Base-by-base conservation (phyloP, 441 rosid species). In the California macrophylla region DNA sequence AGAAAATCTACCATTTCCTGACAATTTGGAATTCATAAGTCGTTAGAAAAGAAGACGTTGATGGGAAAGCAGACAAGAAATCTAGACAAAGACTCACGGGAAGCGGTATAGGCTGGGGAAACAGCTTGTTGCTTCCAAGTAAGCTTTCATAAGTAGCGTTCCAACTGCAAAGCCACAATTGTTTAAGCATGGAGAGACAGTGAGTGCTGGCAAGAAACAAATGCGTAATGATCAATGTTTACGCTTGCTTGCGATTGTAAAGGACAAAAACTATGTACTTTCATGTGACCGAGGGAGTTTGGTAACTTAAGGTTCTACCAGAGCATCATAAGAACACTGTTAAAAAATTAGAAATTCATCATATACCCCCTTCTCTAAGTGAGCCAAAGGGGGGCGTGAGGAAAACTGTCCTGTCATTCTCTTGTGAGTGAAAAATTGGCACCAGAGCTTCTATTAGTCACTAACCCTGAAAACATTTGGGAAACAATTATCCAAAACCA, bases 1-100 rank as follows among this genome's bases (percentile, higher is more conserved):
- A 88, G 91, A 82, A 90, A 92, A 82, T 86, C 96, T 52, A 88
- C 90, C 98, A 92, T 90, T 83, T 90, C 98, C 97, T 92, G 87
- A 42, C 74, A 38, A 56, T 74, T 64, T 20, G 64, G 65, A 10
- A 64, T 28, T 52, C 25, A n/a, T 0, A 3, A 7, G 7, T 34
- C 66, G 68, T 54, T 47, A 50, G 23, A 50, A 16, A 10, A 40
- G 15, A 28, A 23, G 6, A 63, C 0, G 2, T 10, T 21, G 24
- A 24, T 13, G n/a, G 29, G 7, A 23, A 29, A 30, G 6, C 0
- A 40, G 13, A 7, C 3, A 2, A 40, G 50, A 40, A 40, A 40
- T 40, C 5, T 10, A 38, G 36, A 32, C 6, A 3, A 56, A 28
- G 45, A 50, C 79, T 84, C 81, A 92, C 96, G 34, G 87, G 28